These are phyloP conservation scores for Penicillium argentinense DNA, from an alignment of 495 filamentous ascomycete genomes.

Conservation along the genomic window DNA sequence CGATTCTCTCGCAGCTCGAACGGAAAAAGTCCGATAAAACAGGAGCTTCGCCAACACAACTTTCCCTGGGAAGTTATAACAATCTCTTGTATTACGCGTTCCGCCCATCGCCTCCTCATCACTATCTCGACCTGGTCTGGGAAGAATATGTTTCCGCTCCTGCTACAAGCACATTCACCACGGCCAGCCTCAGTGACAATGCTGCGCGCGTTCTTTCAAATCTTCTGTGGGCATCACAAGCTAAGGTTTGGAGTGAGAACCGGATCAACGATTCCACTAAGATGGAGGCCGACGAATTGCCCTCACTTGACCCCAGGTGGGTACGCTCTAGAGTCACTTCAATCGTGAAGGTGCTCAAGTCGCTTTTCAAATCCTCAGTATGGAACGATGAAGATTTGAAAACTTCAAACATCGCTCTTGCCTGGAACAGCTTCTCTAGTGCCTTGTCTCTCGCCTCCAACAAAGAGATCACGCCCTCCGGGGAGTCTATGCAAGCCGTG, in stretches of 20 bases:
- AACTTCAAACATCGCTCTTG: slow-evolving; percentile 43
- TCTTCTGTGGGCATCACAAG: slow-evolving; percentile 64
- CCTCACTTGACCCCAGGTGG: slow-evolving; percentile 81
- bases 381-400: slow-evolving; percentile 48
- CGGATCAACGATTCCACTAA: slow-evolving; percentile 57
- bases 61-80: slow-evolving; percentile 67
- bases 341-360: slow-evolving; percentile 65
- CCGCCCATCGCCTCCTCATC: slow-evolving; percentile 59
- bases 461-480: slow-evolving; percentile 87
- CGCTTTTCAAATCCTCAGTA: slow-evolving; percentile 57
- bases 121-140: slow-evolving; percentile 76
- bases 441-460: slow-evolving; percentile 74
- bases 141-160: slow-evolving; percentile 64
- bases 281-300: slow-evolving; percentile 70
- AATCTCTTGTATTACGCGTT: slow-evolving; percentile 86
- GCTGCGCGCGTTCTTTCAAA: slow-evolving; percentile 65
- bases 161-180: slow-evolving; percentile 34
- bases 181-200: slow-evolving; percentile 40
- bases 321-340: slow-evolving; percentile 64
- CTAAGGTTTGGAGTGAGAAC: slow-evolving; percentile 70
- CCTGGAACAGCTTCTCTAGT: slow-evolving; percentile 70
- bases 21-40: slow-evolving; percentile 58
- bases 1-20: slow-evolving; percentile 68
- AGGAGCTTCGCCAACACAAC: slow-evolving; percentile 54
- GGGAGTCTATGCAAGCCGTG: slow-evolving; percentile 76